Evolutionary conservation across 768 basidiomycete species (phyloP).

Genomic region (Tulasnella calospora): DNA sequence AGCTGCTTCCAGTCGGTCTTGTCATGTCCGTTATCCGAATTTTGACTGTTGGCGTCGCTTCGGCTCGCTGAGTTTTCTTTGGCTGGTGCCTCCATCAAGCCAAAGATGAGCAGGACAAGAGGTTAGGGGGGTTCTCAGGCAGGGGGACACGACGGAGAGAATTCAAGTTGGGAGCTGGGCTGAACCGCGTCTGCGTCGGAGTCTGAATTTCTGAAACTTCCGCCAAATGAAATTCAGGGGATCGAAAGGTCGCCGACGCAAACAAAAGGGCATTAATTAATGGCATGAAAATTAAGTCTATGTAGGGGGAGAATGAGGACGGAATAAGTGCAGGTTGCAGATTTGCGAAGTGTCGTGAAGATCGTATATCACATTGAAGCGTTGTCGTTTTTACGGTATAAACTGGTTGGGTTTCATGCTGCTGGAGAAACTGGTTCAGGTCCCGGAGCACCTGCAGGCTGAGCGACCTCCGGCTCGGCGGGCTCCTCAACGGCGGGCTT

Average conservation of each 20-base stretch:
- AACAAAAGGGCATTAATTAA: background rate
- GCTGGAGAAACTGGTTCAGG: constrained; percentile 5
- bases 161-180: no score
- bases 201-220: background rate
- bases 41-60: background rate
- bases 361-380: constrained; percentile 4
- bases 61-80: background rate
- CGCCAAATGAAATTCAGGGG: background rate
- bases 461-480: background rate
- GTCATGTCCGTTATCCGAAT: background rate
- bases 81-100: background rate
- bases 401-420: background rate
- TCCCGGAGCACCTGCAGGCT: constrained; percentile 4
- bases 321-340: background rate
- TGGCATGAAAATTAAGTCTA: background rate
- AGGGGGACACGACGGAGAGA: no score
- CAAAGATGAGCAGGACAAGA: no score
- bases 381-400: background rate
- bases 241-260: no score
- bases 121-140: no score
- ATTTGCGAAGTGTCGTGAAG: background rate
- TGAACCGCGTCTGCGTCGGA: background rate
- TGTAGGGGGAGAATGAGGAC: no score
- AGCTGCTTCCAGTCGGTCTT: background rate
- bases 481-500: background rate